These are phyloP conservation scores for Hypoxylon rickii DNA, from an alignment of 495 filamentous ascomycete genomes.

Conservation along the genomic window DNA sequence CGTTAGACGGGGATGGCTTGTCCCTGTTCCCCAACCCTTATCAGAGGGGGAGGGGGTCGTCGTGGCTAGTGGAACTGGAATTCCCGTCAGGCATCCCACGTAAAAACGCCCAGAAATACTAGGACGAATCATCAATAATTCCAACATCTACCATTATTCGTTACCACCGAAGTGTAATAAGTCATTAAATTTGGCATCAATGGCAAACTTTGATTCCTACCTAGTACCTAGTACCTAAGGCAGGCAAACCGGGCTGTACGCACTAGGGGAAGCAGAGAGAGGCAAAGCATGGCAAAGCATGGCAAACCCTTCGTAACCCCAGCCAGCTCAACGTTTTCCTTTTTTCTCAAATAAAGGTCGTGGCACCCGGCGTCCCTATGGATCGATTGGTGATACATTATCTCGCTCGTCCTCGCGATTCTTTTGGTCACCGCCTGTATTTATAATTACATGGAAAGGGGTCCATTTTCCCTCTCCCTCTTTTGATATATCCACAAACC, in stretches of 20 bases:
- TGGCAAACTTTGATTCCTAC: background rate
- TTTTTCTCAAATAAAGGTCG: background rate
- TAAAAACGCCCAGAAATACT: too few relatives aligned
- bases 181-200: background rate
- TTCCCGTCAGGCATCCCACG: too few relatives aligned
- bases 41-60: too few relatives aligned
- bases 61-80: too few relatives aligned
- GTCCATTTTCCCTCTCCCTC: background rate
- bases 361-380: background rate
- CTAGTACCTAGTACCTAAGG: too few relatives aligned
- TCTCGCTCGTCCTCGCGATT: background rate
- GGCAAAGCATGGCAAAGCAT: too few relatives aligned
- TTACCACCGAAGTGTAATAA: too few relatives aligned
- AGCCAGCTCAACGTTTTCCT: background rate
- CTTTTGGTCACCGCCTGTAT: background rate
- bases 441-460: background rate
- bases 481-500: background rate
- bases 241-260: background rate
- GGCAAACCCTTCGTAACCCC: too few relatives aligned
- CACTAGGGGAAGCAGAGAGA: background rate
- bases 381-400: background rate
- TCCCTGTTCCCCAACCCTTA: too few relatives aligned
- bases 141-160: too few relatives aligned
- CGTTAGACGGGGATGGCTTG: too few relatives aligned
- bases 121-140: too few relatives aligned